Evolutionary conservation across 352 stramenopile species (phyloP).

Genomic region (Pythium coloratum): DNA sequence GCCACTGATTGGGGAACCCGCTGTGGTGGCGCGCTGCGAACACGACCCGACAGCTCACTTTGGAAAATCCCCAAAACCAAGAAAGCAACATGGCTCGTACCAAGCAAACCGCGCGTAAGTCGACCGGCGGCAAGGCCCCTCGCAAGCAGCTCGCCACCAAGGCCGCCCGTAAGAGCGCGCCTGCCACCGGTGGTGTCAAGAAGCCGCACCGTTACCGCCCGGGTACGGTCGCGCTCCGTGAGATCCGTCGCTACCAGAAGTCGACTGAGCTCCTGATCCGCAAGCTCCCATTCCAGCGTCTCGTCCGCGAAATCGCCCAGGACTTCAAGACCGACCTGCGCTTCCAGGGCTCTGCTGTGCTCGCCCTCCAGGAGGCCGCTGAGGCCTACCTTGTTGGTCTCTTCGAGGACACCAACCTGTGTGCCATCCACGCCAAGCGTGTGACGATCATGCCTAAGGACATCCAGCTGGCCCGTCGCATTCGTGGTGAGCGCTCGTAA

Average conservation of each 20-base stretch:
- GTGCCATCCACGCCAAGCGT: too few species aligned
- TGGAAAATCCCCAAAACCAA: slow-evolving; percentile 23
- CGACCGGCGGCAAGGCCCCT: slow-evolving; percentile 22
- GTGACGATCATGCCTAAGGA: slow-evolving; percentile 88
- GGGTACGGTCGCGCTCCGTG: slow-evolving; percentile 30
- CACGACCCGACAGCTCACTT: not conserved
- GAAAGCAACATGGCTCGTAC: slow-evolving; percentile 32
- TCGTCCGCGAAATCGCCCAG: slow-evolving; percentile 23
- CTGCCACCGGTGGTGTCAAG: slow-evolving; percentile 36
- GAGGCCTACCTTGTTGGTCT: slow-evolving; percentile 48
- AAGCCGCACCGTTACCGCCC: too few species aligned
- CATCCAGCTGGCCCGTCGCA: slow-evolving; percentile 79
- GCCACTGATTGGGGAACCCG: too few species aligned
- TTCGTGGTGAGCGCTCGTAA: slow-evolving; percentile 37
- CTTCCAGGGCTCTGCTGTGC: slow-evolving; percentile 42
- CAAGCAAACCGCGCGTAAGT: slow-evolving; percentile 20
- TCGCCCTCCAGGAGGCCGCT: slow-evolving; percentile 49
- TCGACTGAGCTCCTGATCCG: slow-evolving; percentile 38
- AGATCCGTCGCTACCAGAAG: slow-evolving; percentile 90
- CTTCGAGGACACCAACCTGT: slow-evolving; percentile 78
- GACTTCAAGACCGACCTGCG: slow-evolving; percentile 61
- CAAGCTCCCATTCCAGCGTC: too few species aligned
- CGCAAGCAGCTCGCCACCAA: slow-evolving; percentile 38
- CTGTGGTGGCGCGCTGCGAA: too few species aligned
- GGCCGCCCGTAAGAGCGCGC: slow-evolving; percentile 33